Evolutionary conservation across 345 rosid species (phyloP), one percentile per base, ranked within the genome.

Genomic region (Hibiscus tridactylites): DNA sequence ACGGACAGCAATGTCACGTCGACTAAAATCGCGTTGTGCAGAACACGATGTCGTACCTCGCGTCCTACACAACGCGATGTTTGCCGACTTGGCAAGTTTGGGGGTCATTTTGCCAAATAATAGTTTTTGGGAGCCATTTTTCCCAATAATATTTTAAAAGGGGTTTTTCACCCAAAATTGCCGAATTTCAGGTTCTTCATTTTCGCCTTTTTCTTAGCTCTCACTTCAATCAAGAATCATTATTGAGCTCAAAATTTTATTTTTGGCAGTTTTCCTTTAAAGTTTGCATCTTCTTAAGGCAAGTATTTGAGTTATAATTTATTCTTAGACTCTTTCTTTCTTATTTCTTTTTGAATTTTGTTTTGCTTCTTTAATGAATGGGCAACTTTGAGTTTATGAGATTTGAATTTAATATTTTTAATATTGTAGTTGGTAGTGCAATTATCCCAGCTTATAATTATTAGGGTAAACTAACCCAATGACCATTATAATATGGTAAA

Each of bases 171-270:
- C n/a, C n/a, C n/a, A n/a, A n/a, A n/a, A n/a, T n/a, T n/a, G n/a
- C n/a, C n/a, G n/a, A n/a, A n/a, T n/a, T n/a, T n/a, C n/a, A n/a
- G n/a, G n/a, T 76, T 75, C 65, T 85, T 77, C 67, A 47, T 79
- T 77, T 76, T 61, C 59, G 9, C 78, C 44, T 71, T 67, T 71
- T 37, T 67, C 46, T 79, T 76, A 29, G 83, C 82, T 79, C 67
- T 71, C 70, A 64, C 75, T 75, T 85, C 85, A 70, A 77, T 80
- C 73, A 66, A 79, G 73, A 72, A 73, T 76, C 61, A 50, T 59
- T 57, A 67, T 76, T 74, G 82, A 77, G 67, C 65, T 71, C 53
- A 5, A 46, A 33, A 1, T 44, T 71, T 16, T 57, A 12, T 42
- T 60, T 39, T 60, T 52, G 26, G 16, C 17, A n/a, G 15, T 8